Evolutionary conservation across 2,329 filamentous ascomycete genomes (phyloP).

Genomic region (Huntiella decipiens): DNA sequence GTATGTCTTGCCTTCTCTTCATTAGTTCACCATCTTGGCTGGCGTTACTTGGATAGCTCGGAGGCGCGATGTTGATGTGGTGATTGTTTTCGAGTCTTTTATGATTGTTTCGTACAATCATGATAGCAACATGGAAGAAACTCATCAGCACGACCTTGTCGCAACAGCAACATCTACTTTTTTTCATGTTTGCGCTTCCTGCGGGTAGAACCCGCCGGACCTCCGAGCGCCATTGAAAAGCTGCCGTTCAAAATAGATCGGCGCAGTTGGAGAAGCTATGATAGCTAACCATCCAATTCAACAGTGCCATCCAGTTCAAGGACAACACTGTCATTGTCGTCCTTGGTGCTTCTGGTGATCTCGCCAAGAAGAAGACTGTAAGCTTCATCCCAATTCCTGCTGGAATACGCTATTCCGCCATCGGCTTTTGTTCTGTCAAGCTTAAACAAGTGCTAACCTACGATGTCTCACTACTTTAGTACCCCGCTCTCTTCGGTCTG

Average conservation of each 20-base stretch:
- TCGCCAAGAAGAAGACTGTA: slow-evolving; percentile 99
- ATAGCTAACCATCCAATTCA: neutral
- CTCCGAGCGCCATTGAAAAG: too few species aligned
- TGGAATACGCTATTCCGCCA: slow-evolving; percentile 9
- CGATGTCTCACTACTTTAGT: slow-evolving; percentile 32
- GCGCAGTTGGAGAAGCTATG: neutral
- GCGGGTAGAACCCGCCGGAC: too few species aligned
- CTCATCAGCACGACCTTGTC: neutral
- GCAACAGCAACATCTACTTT: neutral
- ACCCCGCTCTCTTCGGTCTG: slow-evolving; percentile 90
- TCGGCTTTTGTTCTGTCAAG: neutral
- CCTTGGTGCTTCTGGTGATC: slow-evolving; percentile 87
- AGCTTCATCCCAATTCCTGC: slow-evolving; percentile 16
- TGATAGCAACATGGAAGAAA: neutral
- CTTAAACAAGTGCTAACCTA: neutral
- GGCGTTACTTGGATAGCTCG: too few species aligned
- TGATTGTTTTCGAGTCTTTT: too few species aligned
- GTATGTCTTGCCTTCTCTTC: slow-evolving; percentile 5
- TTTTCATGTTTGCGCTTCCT: neutral
- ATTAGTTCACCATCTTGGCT: neutral
- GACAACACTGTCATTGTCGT: slow-evolving; percentile 96
- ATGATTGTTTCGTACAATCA: too few species aligned
- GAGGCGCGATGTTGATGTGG: too few species aligned
- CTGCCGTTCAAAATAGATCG: too few species aligned
- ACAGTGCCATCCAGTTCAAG: slow-evolving; percentile 82